Evolutionary conservation across 108 stramenopile species (phyloP), one percentile per base, ranked within the genome.

Genomic region (Pseudonitzschia multistriata): DNA sequence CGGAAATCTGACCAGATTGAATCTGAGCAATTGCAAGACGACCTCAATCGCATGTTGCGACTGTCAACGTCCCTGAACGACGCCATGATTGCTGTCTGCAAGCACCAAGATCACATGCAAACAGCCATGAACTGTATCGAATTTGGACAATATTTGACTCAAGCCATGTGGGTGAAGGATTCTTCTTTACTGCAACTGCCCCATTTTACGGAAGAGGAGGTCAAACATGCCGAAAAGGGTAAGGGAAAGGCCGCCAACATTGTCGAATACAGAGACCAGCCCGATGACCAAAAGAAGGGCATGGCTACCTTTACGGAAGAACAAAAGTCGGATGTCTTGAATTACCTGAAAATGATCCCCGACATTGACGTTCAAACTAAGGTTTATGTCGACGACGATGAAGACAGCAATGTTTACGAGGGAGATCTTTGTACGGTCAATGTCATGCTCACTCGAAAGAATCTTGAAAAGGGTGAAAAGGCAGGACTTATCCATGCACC

Each of bases 371-470:
- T 93, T 7, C 77, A 83, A 67, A 81, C 81, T 48, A 92, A 93
- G 62, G 84, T 96, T 3, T 97, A 89, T 73, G 96, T 97, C 30
- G 97, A 99, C 73, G 98, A 98, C 72, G 97, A 99, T 50, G 93
- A 93, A 71, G 97, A 99, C 74, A 80, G 86, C 72, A 90, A 93
- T 48, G 92, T 96, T 5, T 96, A 96, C 76, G 96, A 95, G 62
- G 96, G 96, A 48, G 98, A 99, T 79, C 71, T 99, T 63, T 94
- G 96, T 56, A 98, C 97, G 42, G 84, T 98, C 49, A 69, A 68
- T 15, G 96, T 99, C 25, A 94, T 75, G 10, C 70, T 98, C 25
- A 94, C 91, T 17, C 93, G 97, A 27, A 88, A 90, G 74, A 97
- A 99, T 67, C 62, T 98, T 36, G 63, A 75, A 27, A 88, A 94